Evolutionary conservation across 257 asterid genomes (phyloP), one percentile per base, ranked within the genome.

Genomic region (Primulina eburnea): DNA sequence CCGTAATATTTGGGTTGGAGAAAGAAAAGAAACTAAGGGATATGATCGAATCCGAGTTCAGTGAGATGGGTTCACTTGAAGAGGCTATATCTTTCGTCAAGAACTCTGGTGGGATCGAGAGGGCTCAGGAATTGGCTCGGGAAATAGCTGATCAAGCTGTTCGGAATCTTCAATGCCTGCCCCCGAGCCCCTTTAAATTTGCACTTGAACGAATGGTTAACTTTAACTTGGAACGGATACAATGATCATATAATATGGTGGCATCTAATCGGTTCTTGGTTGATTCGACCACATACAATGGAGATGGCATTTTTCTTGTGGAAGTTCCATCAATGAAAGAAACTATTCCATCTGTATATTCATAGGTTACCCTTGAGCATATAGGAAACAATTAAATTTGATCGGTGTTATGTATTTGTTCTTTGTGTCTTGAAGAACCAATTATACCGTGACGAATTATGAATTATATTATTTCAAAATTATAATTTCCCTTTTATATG

Each of bases 1-100:
- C 98, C 0, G 98, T 89, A 2, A 89, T 90, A 65, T 93, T 84
- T 29, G 96, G 97, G 5, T 79, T 93, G 17, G 86, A 90, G 75
- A 84, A 82, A 71, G 95, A 88, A 21, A 68, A 81, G 4, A 84
- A 78, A 56, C 86, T 93, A 58, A 80, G 94, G 84, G 95, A 87
- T 2, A 84, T 93, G 7, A 93, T 93, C 0, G 97, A 90, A 70
- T 80, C 92, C 5, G 96, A 93, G 33, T 93, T 93, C 68, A 77
- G 85, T 60, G 97, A 93, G 76, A 65, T 81, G 4, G 98, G 92
- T 1, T 87, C 95, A 32, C 95, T 93, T 0, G 92, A 89, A 63
- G 89, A 88, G 73, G 98, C 98, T 59, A 77, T 90, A 59, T 77
- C 76, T 21, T 72, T 93, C 14, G 88, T 93, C 34, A 87, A 77